A percentile compares a stretch with the other conserved stretches of the same genome.
phyloP scores from a whole-genome alignment of 1,284 basidiomycete genomes.

The Pulveroboletus sp. region DNA sequence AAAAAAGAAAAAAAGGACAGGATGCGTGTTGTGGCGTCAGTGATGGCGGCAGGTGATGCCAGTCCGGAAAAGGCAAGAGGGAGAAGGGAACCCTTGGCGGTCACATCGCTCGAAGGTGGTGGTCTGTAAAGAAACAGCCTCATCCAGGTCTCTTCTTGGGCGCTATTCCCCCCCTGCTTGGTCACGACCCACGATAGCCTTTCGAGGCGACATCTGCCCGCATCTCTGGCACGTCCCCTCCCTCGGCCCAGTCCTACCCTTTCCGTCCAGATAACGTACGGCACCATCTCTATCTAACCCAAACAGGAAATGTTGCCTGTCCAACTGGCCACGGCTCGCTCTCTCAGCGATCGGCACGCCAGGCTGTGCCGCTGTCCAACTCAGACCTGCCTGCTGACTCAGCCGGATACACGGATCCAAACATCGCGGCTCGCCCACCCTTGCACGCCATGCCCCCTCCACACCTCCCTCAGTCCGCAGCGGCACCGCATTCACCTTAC shows the following conservation, averaged over 20 bases:
- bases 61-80: conserved; percentile 20
- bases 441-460: conserved; percentile 6
- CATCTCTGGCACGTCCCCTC: conserved; percentile 19
- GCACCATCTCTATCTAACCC: conserved; percentile 31
- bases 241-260: conserved; percentile 15
- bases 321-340: conserved; percentile 29
- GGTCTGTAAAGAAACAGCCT: conserved; percentile 15
- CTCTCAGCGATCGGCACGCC: conserved; percentile 31
- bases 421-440: background rate
- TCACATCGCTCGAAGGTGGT: conserved; percentile 34
- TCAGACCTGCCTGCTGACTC: conserved; percentile 27
- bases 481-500: conserved; percentile 31
- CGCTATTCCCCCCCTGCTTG: conserved; percentile 22
- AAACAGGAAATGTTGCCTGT: conserved; percentile 31
- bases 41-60: conserved; percentile 34
- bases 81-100: conserved; percentile 26
- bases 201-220: conserved; percentile 31
- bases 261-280: conserved; percentile 31
- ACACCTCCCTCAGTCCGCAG: conserved; percentile 14
- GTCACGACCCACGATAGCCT: conserved; percentile 31
- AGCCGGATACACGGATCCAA: conserved; percentile 18
- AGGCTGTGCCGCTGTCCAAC: conserved; percentile 25
- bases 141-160: conserved; percentile 19
- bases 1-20: conserved; percentile 12
- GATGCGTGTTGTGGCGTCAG: conserved; percentile 37